Base-by-base conservation (phyloP, 768 basidiomycete genomes). In the Suillus subluteus region DNA sequence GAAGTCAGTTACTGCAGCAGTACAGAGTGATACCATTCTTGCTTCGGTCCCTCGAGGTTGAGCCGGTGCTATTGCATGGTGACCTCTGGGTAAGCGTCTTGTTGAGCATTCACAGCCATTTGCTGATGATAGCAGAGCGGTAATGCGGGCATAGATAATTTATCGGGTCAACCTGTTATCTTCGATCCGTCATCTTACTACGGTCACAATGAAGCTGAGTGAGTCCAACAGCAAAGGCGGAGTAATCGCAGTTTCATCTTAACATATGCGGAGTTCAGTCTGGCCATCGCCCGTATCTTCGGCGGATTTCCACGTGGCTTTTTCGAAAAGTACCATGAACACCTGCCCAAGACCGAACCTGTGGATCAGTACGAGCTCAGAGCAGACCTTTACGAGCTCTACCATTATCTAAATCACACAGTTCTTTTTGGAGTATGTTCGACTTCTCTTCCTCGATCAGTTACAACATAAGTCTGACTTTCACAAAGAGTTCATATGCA, bases 141-240 rank as follows among this genome's bases (percentile, higher is more conserved):
- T 8, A 94, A 93, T 73, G 86, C 83, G 4, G 91, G 92, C 9
- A 80, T 84, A 30, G 88, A 91, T 67, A 73, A 71, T 44, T 63
- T 66, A 30, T 86, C 82, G 7, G 85, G 84, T 6, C 75, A 87
- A 63, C 90, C 92, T 0, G 78, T 92, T 1, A 88, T 94, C 50
- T 94, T 87, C 69, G 92, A 94, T 71, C 91, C 92, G 3, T 87
- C 91, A 3, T 91, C 90, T 5, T 91, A 87, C 72, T 94, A 85
- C 69, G 92, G 92, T 2, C 92, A 94, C 71, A 89, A 89, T 67
- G 92, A 94, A 78, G 88, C 89, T 16, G 92, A 94, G 92, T 94
- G 70, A 77, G 87, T 76, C 38, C 54, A 26, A 13, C 16, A 11
- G n/a, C n/a, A 16, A 26, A 43, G 41, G 30, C n/a, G n/a, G 26